Evolutionary conservation across 371 early-diverging fungal species (phyloP).

Genomic region (Chytridium lagenaria): DNA sequence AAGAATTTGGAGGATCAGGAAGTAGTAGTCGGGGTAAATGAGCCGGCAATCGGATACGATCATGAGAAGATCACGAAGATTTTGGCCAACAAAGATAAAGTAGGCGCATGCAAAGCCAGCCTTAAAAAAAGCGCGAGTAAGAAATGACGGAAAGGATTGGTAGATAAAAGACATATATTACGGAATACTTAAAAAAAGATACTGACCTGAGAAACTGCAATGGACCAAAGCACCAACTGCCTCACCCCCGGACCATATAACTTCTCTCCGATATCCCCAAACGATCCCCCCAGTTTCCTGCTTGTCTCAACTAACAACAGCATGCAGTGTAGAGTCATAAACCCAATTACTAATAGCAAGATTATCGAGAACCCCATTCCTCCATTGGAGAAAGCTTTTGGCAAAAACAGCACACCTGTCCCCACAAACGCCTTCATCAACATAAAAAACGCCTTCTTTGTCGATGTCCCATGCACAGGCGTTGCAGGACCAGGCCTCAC

Average conservation of each 20-base stretch:
- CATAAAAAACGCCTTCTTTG: slow-evolving; percentile 82
- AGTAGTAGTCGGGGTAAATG: slow-evolving; percentile 57
- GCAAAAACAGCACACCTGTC: slow-evolving; percentile 86
- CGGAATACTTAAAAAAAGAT: no score
- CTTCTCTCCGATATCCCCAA: slow-evolving; percentile 87
- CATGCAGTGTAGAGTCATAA: slow-evolving; percentile 65
- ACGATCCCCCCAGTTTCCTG: slow-evolving; percentile 67
- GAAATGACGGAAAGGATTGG: no score
- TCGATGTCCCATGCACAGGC: slow-evolving; percentile 72
- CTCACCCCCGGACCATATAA: slow-evolving; percentile 84
- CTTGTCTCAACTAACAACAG: slow-evolving; percentile 59
- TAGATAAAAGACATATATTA: no score
- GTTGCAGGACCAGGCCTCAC: no score
- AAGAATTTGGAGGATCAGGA: slow-evolving; percentile 71
- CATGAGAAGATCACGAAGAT: slow-evolving; percentile 70
- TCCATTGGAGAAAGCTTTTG: slow-evolving; percentile 71
- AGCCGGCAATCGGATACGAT: slow-evolving; percentile 62
- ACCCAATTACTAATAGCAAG: slow-evolving; percentile 56
- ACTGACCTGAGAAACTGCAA: slow-evolving; percentile 88
- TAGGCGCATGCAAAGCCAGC: slow-evolving; percentile 89
- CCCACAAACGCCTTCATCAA: slow-evolving; percentile 87
- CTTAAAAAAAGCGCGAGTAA: no score
- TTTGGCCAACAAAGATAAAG: slow-evolving; percentile 86
- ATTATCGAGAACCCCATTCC: slow-evolving; percentile 60
- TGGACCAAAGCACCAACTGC: slow-evolving; percentile 74